Evolutionary conservation across 768 basidiomycete genomes (phyloP), one percentile per base, ranked within the genome.

Genomic region (Pleurotus ostreatus): DNA sequence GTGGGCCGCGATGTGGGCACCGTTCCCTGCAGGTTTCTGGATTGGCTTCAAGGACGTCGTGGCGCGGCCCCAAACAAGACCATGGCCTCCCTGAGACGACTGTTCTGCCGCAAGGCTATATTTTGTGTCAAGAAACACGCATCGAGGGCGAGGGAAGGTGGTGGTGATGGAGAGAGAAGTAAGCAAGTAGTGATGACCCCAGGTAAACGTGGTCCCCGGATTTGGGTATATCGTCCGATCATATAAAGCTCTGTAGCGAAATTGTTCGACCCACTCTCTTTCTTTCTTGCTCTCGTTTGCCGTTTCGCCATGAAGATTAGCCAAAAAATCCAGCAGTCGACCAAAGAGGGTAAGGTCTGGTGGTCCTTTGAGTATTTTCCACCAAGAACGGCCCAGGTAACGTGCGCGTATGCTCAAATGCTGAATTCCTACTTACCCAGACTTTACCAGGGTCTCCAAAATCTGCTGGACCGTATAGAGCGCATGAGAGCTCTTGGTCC

Each of bases 321-420:
- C 63, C 84, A 94, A 72, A 98, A 96, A 77, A 92, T 98, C 45
- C 80, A 86, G 60, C 85, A 92, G 70, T 91, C 91, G 47, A 75
- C 83, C 59, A 86, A 88, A 68, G 89, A 96, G 63, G 86, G 88
- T 60, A 85, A 92, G 65, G 75, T 92, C 58, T 97, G 94, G 89
- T 99, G 95, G 95, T 94, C 92, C 38, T 98, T 99, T 69, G 96
- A 99, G 69, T 98, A 94, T 74, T 98, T 99, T 66, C 96, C 97
- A 56, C 95, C 92, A 18, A 79, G 94, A 60, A 97, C 94, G 34
- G 93, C 93, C 49, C 94, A 96, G 84, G 92, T 93, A 59, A 39
- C 57, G 71, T 65, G 39, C 55, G 55, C 4, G 26, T 13, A 37
- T 39, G 40, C 9, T 25, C 26, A 25, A 15, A 16, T 49, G 25